Conservation (phyloP, 257 asterid genomes). For the Primulina eburnea region DNA sequence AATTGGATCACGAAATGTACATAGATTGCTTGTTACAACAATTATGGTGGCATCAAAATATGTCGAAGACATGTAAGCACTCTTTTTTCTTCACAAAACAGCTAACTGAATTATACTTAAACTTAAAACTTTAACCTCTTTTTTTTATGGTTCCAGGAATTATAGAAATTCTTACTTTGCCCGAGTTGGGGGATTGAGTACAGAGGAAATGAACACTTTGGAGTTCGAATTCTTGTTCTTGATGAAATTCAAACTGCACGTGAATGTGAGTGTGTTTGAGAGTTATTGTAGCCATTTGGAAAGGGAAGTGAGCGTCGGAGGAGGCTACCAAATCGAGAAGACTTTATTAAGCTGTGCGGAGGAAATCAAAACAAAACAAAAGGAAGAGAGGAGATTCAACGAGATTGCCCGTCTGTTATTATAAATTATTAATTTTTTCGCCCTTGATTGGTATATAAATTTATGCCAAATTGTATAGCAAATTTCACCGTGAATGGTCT, state of each 20-base stretch:
- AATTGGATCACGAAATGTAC: conserved; percentile 67
- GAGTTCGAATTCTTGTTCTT: conserved; percentile 71
- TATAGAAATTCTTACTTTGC: conserved; percentile 89
- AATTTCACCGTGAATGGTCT: background rate
- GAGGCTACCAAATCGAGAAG: conserved; percentile 91
- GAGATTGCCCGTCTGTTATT: conserved; percentile 36
- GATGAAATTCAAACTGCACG: conserved; percentile 87
- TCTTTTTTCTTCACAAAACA: background rate
- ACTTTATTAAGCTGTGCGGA: conserved; percentile 75
- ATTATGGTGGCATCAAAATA: conserved; percentile 87
- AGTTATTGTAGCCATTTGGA: conserved; percentile 93
- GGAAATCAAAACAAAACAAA: conserved; percentile 67
- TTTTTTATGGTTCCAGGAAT: conserved; percentile 48
- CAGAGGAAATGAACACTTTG: conserved; percentile 58
- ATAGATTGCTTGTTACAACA: conserved; percentile 78
- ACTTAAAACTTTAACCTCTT: too few relatives aligned
- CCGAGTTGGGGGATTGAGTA: conserved; percentile 77
- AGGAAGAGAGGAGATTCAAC: conserved; percentile 31
- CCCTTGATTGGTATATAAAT: background rate
- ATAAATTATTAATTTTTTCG: conserved; percentile 11
- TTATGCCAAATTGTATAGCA: conserved; percentile 28
- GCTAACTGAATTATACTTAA: too few relatives aligned
- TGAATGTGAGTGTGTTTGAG: conserved; percentile 83
- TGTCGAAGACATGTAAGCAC: conserved; percentile 88
- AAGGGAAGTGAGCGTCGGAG: conserved; percentile 92